Percentiles rank a stretch among this genome's conserved stretches.
These are phyloP conservation scores for Austroboletus rostrupii DNA, from an alignment of 1,284 basidiomycete species.

Conservation along the genomic window DNA sequence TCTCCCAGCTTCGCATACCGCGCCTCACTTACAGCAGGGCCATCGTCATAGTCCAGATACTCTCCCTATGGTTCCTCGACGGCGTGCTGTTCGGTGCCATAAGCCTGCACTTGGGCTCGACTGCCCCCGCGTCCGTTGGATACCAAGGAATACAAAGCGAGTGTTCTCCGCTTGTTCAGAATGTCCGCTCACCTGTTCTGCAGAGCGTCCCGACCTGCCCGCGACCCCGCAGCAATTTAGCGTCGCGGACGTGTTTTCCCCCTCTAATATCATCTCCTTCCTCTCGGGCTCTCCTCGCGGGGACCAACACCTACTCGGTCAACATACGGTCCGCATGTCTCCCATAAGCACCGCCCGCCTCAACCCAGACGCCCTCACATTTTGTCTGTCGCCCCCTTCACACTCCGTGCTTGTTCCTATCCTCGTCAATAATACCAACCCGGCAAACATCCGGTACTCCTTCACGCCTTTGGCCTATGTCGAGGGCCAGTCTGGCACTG, in stretches of 20 bases:
- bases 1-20: slow-evolving; percentile 73
- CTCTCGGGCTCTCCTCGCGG: slow-evolving; percentile 30
- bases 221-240: slow-evolving; percentile 43
- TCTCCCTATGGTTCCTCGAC: slow-evolving; percentile 57
- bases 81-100: slow-evolving; percentile 71
- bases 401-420: slow-evolving; percentile 69
- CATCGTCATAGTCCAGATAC: slow-evolving; percentile 56
- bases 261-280: slow-evolving; percentile 46
- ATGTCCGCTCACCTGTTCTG: slow-evolving; percentile 8
- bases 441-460: slow-evolving; percentile 71
- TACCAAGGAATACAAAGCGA: slow-evolving; percentile 30
- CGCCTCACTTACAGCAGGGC: slow-evolving; percentile 67
- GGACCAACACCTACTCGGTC: slow-evolving; percentile 72
- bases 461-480: slow-evolving; percentile 65
- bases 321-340: slow-evolving; percentile 87
- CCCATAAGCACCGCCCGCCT: slow-evolving; percentile 85
- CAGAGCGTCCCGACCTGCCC: slow-evolving; percentile 37
- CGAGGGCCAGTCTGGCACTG: slow-evolving; percentile 33
- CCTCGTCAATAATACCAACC: slow-evolving; percentile 88
- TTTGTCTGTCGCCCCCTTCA: slow-evolving; percentile 62
- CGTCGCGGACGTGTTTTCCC: slow-evolving; percentile 43
- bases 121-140: slow-evolving; percentile 18
- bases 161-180: background rate
- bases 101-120: slow-evolving; percentile 40
- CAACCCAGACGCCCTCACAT: slow-evolving; percentile 65